phyloP scores from a whole-genome alignment of 2,329 filamentous ascomycete genomes.

The Emmonsia crescens region DNA sequence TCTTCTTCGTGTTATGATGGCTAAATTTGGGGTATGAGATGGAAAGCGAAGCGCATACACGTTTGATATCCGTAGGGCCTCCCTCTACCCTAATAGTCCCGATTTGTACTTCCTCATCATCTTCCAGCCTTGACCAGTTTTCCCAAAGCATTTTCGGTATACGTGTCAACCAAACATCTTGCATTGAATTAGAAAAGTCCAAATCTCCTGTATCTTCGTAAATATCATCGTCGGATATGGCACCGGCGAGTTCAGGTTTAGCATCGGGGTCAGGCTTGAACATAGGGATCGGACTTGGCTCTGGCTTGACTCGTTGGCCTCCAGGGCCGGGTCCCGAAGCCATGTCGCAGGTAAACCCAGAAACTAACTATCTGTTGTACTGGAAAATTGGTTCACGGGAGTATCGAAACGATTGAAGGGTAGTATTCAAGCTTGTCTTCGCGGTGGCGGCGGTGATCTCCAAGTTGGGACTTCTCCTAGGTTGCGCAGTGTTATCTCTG shows the following conservation, averaged over 20 bases:
- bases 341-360: neutral
- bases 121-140: conserved; percentile 62
- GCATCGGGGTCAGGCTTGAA: conserved; percentile 34
- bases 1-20: neutral
- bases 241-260: conserved; percentile 25
- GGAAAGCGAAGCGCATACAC: conserved; percentile 22
- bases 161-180: conserved; percentile 59
- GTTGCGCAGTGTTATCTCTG: neutral
- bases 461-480: neutral
- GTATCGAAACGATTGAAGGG: neutral
- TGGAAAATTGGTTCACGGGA: neutral
- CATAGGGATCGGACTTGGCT: conserved; percentile 27
- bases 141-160: conserved; percentile 74
- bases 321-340: neutral
- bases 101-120: conserved; percentile 71
- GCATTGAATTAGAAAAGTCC: conserved; percentile 42
- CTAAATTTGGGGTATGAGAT: neutral
- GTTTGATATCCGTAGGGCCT: conserved; percentile 43
- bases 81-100: conserved; percentile 57
- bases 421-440: neutral
- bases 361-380: neutral
- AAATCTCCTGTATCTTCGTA: conserved; percentile 58
- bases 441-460: neutral
- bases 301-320: conserved; percentile 25
- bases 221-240: conserved; percentile 52